Base-by-base conservation (phyloP, 805 yeast genomes). In the Nakazawaea wickerhamii region DNA sequence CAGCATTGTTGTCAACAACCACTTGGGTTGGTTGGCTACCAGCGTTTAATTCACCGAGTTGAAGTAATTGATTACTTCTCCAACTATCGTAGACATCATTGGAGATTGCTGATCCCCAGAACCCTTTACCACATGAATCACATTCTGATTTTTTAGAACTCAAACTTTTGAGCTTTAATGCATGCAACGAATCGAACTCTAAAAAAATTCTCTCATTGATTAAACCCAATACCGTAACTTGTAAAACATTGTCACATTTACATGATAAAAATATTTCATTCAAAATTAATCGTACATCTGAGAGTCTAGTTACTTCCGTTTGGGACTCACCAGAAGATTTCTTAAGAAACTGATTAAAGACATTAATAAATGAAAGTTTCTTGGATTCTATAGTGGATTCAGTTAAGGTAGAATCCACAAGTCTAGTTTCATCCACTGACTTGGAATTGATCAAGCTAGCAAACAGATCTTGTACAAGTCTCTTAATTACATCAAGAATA, bases 111-210 rank as follows among this genome's bases (percentile, higher is more conserved):
- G 75, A 58, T 0, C 96, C 96, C 79, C 89, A 81, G 26, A 89
- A 63, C 17, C 65, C 64, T 48, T 78, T 79, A 1, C 87, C 90
- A 59, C 97, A 90, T 0, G 82, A 75, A 27, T 83, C 83, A 58
- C 97, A 90, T 37, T 71, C 76, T 28, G 70, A 65, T 21, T 65
- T 64, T 21, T 61, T 63, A 1, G 69, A 50, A 0, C 80, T 66
- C 88, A 95, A 83, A 0, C 96, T 97, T 28, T 63, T 58, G 0
- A 67, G 50, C 18, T 73, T 64, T 26, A 67, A 64, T 2, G 51
- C 47, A 10, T 72, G 65, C 9, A 82, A 61, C 2, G 53, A 48
- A 10, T 65, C 55, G 55, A 81, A 60, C 46, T 73, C 70, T 17
- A 61, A 61, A 50, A 64, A 71, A 1, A 82, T 76, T 22, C 79